Percentiles rank a stretch among this genome's conserved stretches.
Conservation (phyloP, 2,329 filamentous ascomycete species). For the Verticillium isaacii region DNA sequence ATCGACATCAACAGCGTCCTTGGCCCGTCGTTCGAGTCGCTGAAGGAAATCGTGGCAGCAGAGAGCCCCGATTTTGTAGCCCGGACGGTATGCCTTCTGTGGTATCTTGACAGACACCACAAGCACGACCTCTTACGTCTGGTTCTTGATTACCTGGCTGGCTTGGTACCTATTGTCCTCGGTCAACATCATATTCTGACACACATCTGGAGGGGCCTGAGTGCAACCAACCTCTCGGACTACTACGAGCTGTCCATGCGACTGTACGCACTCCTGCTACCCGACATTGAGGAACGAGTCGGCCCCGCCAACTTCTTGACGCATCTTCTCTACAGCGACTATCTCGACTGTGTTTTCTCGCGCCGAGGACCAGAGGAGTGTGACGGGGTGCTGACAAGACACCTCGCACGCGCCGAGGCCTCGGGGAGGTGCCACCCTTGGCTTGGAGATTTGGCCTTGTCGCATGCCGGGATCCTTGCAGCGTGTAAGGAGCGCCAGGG, state of each 20-base stretch:
- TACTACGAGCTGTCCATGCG: slow-evolving; percentile 25
- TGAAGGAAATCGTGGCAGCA: slow-evolving; percentile 25
- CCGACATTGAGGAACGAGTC: slow-evolving; percentile 23
- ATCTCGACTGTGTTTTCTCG: slow-evolving; percentile 26
- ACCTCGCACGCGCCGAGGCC: slow-evolving; percentile 21
- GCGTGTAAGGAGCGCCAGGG: slow-evolving; percentile 22
- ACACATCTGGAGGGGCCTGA: slow-evolving; percentile 24
- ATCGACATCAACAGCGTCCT: slow-evolving; percentile 24
- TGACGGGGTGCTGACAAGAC: slow-evolving; percentile 20
- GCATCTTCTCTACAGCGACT: slow-evolving; percentile 26
- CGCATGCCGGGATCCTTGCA: slow-evolving; percentile 24
- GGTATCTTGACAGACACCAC: slow-evolving; percentile 28
- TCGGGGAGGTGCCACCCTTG: slow-evolving; percentile 22
- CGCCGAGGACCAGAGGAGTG: slow-evolving; percentile 19
- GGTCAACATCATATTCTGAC: slow-evolving; percentile 22
- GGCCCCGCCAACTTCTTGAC: slow-evolving; percentile 27
- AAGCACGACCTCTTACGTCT: slow-evolving; percentile 25
- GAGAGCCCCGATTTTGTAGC: slow-evolving; percentile 27
- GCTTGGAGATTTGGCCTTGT: slow-evolving; percentile 24
- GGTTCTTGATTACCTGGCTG: slow-evolving; percentile 24
- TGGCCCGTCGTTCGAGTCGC: slow-evolving; percentile 27
- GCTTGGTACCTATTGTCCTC: slow-evolving; percentile 23
- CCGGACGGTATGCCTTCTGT: slow-evolving; percentile 27
- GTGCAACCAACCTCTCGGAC: slow-evolving; percentile 23
- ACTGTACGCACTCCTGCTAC: slow-evolving; percentile 23